A percentile compares a stretch with the other conserved stretches of the same genome.
Conservation (phyloP, 208 protist genomes). For the Trypanosoma boissoni region DNA sequence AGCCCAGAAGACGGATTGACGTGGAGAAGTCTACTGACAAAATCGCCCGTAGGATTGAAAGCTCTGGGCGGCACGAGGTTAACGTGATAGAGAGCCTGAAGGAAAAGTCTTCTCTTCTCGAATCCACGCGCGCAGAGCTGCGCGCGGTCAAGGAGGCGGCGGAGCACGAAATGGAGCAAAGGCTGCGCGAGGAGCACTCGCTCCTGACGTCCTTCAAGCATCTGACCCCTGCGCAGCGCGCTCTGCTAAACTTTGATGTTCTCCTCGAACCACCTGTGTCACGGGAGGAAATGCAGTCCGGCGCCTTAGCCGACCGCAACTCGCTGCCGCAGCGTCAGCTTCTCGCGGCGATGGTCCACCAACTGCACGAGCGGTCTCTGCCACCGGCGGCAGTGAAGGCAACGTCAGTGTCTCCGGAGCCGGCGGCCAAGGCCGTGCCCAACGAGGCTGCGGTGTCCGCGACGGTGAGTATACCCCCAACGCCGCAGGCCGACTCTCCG, state of each 20-base stretch:
- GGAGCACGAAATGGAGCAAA: constrained; percentile 1
- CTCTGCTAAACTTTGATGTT: constrained; percentile 34
- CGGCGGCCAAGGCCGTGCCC: not conserved
- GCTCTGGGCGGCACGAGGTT: constrained; percentile 5
- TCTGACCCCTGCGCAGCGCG: constrained; percentile 28
- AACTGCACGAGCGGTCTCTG: constrained; percentile 1
- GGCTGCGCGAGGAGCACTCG: not conserved
- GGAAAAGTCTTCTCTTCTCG: constrained; percentile 21
- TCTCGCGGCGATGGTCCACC: not conserved
- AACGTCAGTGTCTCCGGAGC: not conserved
- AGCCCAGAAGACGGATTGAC: not conserved
- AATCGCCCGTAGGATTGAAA: too few species aligned
- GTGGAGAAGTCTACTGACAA: too few species aligned
- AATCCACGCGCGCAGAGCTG: constrained; percentile 16
- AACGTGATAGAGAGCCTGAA: constrained; percentile 22
- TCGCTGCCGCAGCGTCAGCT: not conserved
- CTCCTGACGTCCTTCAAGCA: constrained; percentile 8
- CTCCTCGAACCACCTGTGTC: constrained; percentile 23
- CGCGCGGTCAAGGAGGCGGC: constrained; percentile 5
- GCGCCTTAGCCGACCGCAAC: too few species aligned
- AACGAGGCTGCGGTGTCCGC: not conserved
- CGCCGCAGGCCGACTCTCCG: not conserved
- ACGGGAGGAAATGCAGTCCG: constrained; percentile 4
- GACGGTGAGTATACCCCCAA: not conserved
- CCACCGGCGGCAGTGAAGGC: not conserved